These are phyloP conservation scores for Globisporangium perplexum DNA, from an alignment of 352 stramenopile species.

Conservation along the genomic window DNA sequence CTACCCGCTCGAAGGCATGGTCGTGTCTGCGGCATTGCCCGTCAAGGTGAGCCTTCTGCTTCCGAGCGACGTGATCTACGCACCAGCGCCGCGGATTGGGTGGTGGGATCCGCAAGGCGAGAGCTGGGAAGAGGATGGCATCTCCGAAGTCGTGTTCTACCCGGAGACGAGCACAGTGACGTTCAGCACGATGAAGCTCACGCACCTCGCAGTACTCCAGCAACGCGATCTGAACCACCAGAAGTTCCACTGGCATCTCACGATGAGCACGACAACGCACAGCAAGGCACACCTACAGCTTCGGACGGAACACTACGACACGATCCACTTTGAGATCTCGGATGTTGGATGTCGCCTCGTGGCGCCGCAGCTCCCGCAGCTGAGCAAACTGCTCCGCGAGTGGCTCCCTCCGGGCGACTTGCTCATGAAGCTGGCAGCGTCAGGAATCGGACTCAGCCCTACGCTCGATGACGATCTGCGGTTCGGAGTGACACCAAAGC, in stretches of 20 bases:
- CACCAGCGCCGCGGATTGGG: conserved; percentile 37
- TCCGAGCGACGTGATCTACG: conserved; percentile 48
- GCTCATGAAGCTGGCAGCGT: conserved; percentile 40
- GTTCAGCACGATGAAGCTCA: conserved; percentile 76
- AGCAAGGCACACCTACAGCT: conserved; percentile 40
- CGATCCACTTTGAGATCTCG: conserved; percentile 66
- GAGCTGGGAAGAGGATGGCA: conserved; percentile 71
- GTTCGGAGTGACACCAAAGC: conserved; percentile 40
- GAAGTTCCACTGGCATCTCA: conserved; percentile 57
- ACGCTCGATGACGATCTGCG: conserved; percentile 25
- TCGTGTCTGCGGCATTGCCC: conserved; percentile 53
- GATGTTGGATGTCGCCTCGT: conserved; percentile 52
- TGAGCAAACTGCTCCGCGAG: conserved; percentile 28
- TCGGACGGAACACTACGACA: conserved; percentile 43
- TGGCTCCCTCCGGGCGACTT: conserved; percentile 50
- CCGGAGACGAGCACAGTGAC: conserved; percentile 52
- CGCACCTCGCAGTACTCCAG: conserved; percentile 62
- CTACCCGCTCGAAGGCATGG: conserved; percentile 73
- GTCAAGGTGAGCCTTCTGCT: conserved; percentile 59
- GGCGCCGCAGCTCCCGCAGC: conserved; percentile 36
- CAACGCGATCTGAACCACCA: conserved; percentile 64
- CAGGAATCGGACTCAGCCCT: conserved; percentile 62
- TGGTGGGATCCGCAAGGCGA: conserved; percentile 55
- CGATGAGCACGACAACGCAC: conserved; percentile 39
- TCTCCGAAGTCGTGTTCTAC: conserved; percentile 54